Conservation (phyloP, 495 filamentous ascomycete species). For the Xylaria flabelliformis region DNA sequence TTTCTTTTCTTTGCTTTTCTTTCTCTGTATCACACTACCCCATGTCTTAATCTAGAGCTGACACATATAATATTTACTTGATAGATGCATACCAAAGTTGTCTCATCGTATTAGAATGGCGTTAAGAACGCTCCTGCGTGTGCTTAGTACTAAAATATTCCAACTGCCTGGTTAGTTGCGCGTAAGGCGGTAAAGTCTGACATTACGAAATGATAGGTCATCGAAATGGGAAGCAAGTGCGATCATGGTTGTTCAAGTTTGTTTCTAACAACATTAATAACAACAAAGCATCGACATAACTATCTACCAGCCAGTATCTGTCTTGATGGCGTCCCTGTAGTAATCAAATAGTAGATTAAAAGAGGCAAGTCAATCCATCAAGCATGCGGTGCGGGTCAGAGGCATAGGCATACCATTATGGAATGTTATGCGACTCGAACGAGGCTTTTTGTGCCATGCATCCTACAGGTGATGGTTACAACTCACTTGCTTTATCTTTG, state of each 20-base stretch:
- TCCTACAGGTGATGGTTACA: constrained; percentile 5
- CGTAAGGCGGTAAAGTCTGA: not conserved
- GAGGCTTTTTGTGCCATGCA: not conserved
- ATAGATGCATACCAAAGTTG: not conserved
- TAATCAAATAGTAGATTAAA: not conserved
- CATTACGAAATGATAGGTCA: not conserved
- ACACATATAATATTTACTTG: not conserved
- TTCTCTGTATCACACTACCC: not conserved
- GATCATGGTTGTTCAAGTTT: not conserved
- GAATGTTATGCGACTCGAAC: not conserved
- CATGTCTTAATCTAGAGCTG: not conserved
- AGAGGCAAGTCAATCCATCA: not conserved
- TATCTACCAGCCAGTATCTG: not conserved
- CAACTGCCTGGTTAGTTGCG: not conserved
- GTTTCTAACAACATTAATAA: not conserved
- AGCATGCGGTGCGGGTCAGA: not conserved
- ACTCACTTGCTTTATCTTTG: constrained; percentile 13
- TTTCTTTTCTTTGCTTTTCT: not conserved
- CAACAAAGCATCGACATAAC: not conserved
- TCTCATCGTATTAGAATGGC: too few species aligned
- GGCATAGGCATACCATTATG: not conserved
- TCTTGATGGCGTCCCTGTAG: not conserved
- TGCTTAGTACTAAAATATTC: not conserved
- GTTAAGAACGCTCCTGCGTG: too few species aligned
- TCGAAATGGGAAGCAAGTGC: not conserved